Evolutionary conservation across 139 green algal genomes (phyloP), one percentile per base, ranked within the genome.

Genomic region (Asterochloris erici): DNA sequence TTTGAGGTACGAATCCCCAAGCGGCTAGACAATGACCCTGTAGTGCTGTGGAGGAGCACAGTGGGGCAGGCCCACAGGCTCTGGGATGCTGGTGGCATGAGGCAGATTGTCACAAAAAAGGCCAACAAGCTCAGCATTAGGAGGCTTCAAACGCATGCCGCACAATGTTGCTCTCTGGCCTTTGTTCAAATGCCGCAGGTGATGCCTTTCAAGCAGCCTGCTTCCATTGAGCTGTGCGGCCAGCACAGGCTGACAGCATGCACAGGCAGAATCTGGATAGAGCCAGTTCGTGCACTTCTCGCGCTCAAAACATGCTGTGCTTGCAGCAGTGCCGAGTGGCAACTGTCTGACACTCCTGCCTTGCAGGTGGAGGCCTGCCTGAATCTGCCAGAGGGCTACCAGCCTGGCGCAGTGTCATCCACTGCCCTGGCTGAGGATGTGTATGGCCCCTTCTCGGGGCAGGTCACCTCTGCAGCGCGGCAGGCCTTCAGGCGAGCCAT

Each of bases 371-470:
- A 90, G 74, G 89, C 82, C 12, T 54, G 83, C 17, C 63, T 91
- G 12, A 86, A 88, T 76, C 19, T 90, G 68, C 29, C 14, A 29
- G 78, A 68, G 21, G 78, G 29, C 13, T 61, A 79, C 15, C 64
- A 79, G 13, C 74, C 74, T 79, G 74, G 83, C 74, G 62, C 21
- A 21, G 12, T 84, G 17, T 19, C 38, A 54, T 2, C 38, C 4
- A 54, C 38, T 54, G 38, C 75, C 27, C 82, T 96, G 71, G 86
- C 90, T 54, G 94, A 98, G 83, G 92, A 95, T 24, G 93, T 97
- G 73, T 98, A 97, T 78, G 94, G 94, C 0, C 94, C 94, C 0
- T 94, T 98, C 79, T 93, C 86, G 63, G 94, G 94, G 19, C 93
- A 97, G 88, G 92, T 96, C 23, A 97, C 94, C 83, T 91, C 85